Evolutionary conservation across 2,329 filamentous ascomycete genomes (phyloP), one percentile per base, ranked within the genome.

Genomic region (Sclerotinia nivalis): DNA sequence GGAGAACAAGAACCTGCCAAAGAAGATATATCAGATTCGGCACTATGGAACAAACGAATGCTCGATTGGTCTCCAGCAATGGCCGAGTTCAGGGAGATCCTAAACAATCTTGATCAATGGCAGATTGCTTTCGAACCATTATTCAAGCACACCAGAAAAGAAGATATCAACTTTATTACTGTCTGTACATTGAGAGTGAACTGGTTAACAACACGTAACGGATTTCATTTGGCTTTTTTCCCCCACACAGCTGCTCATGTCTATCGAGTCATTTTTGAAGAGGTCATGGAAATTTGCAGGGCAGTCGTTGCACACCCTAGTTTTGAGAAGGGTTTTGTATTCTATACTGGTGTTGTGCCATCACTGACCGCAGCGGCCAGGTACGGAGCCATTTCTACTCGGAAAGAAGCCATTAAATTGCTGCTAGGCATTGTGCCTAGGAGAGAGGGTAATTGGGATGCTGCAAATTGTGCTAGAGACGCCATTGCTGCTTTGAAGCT

Each of bases 401-500:
- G 66, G 13, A 69, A 64, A 34, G 37, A 55, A n/a, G 66, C 47
- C 0, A 64, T 69, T 2, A 47, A 64, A 52, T n/a, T 69, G 13
- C 25, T 69, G 22, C 22, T 69, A 18, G 58, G 47, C 13, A 69
- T 69, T 37, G 49, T 69, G 25, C 58, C 66, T 10, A 64, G 66
- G 25, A 69, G 66, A 69, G 66, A 69, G 50, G 66, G 66, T 20
- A 40, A 45, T 22, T 64, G 66, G 66, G 58, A 69, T 55, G 66
- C 66, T 22, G 56, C 66, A 43, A 10, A 37, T 3, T 43, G 45
- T 34, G 66, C 58, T 25, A 52, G 18, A 45, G 45, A 64, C 34
- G 66, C 66, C 5, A 69, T 64, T 64, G 60, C 31, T 18, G 60
- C 25, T 10, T 18, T 64, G 60, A 40, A 37, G 22, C 40, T 64